Base-by-base conservation (phyloP, 2,329 filamentous ascomycete species). In the Pyrenophora seminiperda region DNA sequence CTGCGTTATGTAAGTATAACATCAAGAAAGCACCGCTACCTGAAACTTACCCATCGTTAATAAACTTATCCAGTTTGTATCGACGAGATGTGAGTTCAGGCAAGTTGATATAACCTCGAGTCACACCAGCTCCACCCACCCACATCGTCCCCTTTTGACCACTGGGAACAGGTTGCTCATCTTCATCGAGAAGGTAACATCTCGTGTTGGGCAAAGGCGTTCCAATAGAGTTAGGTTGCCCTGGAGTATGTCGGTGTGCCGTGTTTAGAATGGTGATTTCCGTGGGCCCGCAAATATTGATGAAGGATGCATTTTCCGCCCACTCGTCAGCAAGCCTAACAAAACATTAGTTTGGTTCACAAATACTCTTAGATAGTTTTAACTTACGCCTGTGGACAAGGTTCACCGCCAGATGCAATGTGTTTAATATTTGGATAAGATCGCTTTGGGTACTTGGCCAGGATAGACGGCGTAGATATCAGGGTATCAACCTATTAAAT, bases 241-340 rank as follows among this genome's bases (percentile, higher is more conserved):
- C 79, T 0, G 74, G 71, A 13, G 70, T 62, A 59, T 84, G 81
- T 30, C 73, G 73, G 42, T 81, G 77, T 69, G 81, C 81, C 4
- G 82, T 81, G 65, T 85, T 84, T 45, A 84, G 75, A 44, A 85
- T 83, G 1, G 80, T 84, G 14, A 81, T 80, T 62, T 85, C 83
- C 0, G 82, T 84, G 1, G 82, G 82, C 1, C 83, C 83, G 59
- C 82, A 85, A 56, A 80, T 80, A 66, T 84, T 84, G 75, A 66
- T 68, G 42, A 65, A 70, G 38, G 38, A 46, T 14, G 58, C 50
- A 73, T 77, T 66, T 3, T 74, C 70, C 7, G 80, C 78, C 82
- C 82, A 84, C 34, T 79, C 70, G 53, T 84, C 81, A 7, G 81
- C 81, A n/a, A 85, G 72, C 24, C 73, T 72, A 18, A 5, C 7